Evolutionary conservation across 2,329 filamentous ascomycete species (phyloP).

Genomic region (Huntiella bhutanensis): DNA sequence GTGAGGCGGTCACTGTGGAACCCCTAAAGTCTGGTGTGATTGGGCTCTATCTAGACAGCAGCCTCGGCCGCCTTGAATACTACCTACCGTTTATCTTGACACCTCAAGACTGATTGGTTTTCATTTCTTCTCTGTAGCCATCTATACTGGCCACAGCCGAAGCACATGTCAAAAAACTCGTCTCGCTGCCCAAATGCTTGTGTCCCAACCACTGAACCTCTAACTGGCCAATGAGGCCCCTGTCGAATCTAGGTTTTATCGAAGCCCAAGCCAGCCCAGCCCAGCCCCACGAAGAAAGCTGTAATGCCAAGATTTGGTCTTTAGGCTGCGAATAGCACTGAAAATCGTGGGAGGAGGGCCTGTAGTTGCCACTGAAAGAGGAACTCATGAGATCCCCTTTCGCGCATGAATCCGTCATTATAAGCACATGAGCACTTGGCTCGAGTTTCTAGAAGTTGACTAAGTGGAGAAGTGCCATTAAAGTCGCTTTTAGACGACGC

Average conservation of each 20-base stretch:
- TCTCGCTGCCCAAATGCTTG: not conserved
- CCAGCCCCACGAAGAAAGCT: no score
- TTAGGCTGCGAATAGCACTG: no score
- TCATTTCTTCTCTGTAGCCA: not conserved
- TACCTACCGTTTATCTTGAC: no score
- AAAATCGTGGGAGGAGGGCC: no score
- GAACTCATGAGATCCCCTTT: not conserved
- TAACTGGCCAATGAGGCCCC: not conserved
- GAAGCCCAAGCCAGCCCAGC: no score
- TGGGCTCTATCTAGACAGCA: no score
- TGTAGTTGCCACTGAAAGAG: no score
- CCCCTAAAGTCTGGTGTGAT: no score
- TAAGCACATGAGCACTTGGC: not conserved
- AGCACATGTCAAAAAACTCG: not conserved
- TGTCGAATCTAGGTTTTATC: not conserved
- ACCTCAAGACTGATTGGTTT: no score
- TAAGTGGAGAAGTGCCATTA: not conserved
- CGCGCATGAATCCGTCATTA: constrained; percentile 3
- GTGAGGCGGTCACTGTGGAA: no score
- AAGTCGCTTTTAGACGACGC: not conserved
- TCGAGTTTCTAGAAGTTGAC: not conserved
- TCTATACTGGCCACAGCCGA: not conserved
- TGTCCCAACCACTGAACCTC: not conserved
- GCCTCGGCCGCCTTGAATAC: no score
- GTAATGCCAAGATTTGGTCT: no score